These are phyloP conservation scores for Gnomoniopsis sp. DNA, from an alignment of 2,329 filamentous ascomycete genomes.

Conservation along the genomic window DNA sequence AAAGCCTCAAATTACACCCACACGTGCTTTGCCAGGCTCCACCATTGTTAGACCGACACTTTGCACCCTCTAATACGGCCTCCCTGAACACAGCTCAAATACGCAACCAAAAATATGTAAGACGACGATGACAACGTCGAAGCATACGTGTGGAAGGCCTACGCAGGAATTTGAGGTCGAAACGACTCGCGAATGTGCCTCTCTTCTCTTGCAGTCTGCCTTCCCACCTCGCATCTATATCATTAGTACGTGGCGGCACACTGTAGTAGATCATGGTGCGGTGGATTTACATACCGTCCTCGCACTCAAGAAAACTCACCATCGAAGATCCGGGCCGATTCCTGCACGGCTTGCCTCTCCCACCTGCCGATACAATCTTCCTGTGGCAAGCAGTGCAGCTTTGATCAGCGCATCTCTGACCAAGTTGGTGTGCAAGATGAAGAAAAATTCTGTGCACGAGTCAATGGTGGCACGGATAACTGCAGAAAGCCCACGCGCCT, in stretches of 20 bases:
- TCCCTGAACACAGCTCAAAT: not conserved
- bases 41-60: not conserved
- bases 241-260: no score
- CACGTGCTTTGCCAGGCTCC: not conserved
- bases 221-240: no score
- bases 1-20: not conserved
- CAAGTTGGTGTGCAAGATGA: not conserved
- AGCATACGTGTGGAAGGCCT: not conserved
- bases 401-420: not conserved
- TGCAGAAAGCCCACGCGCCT: conserved; percentile 14
- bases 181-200: not conserved
- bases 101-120: not conserved
- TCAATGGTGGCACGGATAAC: conserved; percentile 2
- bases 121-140: not conserved
- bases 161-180: not conserved
- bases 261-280: no score
- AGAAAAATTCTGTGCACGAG: not conserved
- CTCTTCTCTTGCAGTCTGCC: not conserved
- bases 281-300: no score
- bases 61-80: not conserved
- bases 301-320: no score
- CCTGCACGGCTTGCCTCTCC: not conserved
- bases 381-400: not conserved
- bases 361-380: not conserved
- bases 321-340: not conserved